Percentiles rank a stretch among this genome's conserved stretches.
Conservation (phyloP, 192 early-diverging fungal species). For the Coemansia sp. region DNA sequence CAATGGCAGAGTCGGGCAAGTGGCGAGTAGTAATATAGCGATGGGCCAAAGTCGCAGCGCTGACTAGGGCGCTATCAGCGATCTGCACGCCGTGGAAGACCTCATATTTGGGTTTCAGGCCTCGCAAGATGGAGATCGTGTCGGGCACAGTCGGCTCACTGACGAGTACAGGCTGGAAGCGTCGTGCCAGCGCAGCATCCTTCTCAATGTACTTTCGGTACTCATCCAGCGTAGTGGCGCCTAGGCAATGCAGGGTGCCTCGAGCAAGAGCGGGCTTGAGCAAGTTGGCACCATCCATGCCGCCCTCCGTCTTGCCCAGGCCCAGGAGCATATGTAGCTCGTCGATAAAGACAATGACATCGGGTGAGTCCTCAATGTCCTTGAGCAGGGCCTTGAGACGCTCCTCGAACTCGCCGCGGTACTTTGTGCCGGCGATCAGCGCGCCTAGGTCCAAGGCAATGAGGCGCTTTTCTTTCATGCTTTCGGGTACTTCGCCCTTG, state of each 20-base stretch:
- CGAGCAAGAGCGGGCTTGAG: slow-evolving; percentile 80
- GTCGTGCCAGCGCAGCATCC: slow-evolving; percentile 72
- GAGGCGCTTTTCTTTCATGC: slow-evolving; percentile 66
- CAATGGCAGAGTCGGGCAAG: slow-evolving; percentile 81
- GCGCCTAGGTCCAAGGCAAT: slow-evolving; percentile 72
- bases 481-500: slow-evolving; percentile 74
- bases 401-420: slow-evolving; percentile 81
- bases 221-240: slow-evolving; percentile 80
- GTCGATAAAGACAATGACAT: slow-evolving; percentile 80
- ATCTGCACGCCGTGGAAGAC: slow-evolving; percentile 78
- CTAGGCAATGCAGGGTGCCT: slow-evolving; percentile 69
- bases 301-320: slow-evolving; percentile 71
- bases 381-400: slow-evolving; percentile 71
- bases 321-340: slow-evolving; percentile 77
- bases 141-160: slow-evolving; percentile 68
- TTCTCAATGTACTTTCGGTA: slow-evolving; percentile 73
- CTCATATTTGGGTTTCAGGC: slow-evolving; percentile 76
- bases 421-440: slow-evolving; percentile 55
- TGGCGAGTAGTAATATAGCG: slow-evolving; percentile 73
- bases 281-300: slow-evolving; percentile 77
- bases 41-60: slow-evolving; percentile 69
- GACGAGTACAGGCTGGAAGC: slow-evolving; percentile 77
- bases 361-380: slow-evolving; percentile 69
- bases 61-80: slow-evolving; percentile 68
- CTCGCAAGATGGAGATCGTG: slow-evolving; percentile 75